These are phyloP conservation scores for Raphanus raphanistrum DNA, from an alignment of 345 rosid species.

Conservation along the genomic window DNA sequence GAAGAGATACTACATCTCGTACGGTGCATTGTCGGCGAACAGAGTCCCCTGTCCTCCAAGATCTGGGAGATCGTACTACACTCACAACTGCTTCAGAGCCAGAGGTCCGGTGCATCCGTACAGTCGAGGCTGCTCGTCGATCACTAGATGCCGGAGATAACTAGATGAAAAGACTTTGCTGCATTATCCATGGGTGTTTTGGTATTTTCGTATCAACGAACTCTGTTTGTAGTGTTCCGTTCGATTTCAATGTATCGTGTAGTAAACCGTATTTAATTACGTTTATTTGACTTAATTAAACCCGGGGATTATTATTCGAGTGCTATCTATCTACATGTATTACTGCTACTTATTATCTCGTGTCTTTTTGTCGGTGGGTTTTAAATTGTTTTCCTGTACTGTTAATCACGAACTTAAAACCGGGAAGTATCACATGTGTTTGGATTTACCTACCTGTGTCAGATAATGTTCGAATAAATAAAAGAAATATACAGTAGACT, in stretches of 20 bases:
- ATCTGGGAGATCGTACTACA: constrained; percentile 91
- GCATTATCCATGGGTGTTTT: constrained; percentile 11
- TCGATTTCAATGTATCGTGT: not conserved
- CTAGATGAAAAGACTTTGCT: not conserved
- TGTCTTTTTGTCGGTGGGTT: constrained; percentile 29
- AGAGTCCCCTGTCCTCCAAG: constrained; percentile 89
- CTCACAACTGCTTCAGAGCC: constrained; percentile 70
- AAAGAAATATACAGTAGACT: too few species aligned
- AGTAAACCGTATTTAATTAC: constrained; percentile 15
- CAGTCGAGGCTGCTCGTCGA: constrained; percentile 67
- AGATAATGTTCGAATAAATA: not conserved
- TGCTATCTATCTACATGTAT: not conserved
- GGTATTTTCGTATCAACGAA: constrained; percentile 17
- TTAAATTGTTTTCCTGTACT: constrained; percentile 5
- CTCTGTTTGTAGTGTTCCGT: not conserved
- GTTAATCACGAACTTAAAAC: not conserved
- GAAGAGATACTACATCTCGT: constrained; percentile 72
- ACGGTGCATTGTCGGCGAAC: constrained; percentile 84
- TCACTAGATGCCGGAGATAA: constrained; percentile 78
- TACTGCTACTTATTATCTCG: not conserved
- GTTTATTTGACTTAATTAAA: not conserved
- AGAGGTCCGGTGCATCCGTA: constrained; percentile 76
- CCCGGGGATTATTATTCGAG: not conserved
- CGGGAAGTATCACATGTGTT: constrained; percentile 26
- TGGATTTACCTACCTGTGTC: constrained; percentile 16